These are phyloP conservation scores for Fusarium hostae DNA, from an alignment of 2,329 filamentous ascomycete genomes.

Conservation along the genomic window DNA sequence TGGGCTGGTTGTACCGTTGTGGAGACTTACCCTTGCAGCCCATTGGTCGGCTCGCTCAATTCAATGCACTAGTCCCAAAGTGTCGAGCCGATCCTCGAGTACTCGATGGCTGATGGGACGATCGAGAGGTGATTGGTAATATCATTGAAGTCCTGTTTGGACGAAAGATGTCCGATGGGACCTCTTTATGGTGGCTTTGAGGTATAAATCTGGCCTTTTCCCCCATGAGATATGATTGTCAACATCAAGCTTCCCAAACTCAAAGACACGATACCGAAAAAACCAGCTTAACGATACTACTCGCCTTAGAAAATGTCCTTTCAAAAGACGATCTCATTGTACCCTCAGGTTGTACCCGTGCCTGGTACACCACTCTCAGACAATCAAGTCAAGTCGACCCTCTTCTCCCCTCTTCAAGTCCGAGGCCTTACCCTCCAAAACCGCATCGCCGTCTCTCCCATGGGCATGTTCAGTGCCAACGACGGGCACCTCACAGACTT, in stretches of 20 bases:
- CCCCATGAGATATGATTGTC: fast-evolving
- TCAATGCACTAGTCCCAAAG: background rate
- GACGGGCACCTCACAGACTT: background rate
- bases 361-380: background rate
- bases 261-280: fast-evolving
- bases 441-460: background rate
- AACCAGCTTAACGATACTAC: fast-evolving
- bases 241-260: background rate
- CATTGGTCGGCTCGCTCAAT: background rate
- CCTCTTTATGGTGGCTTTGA: fast-evolving
- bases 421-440: background rate
- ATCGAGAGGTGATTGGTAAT: background rate
- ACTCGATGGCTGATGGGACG: no score
- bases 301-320: background rate
- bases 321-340: fast-evolving
- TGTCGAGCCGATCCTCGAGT: background rate
- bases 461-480: background rate
- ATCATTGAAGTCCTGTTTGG: fast-evolving
- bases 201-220: background rate
- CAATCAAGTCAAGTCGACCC: fast-evolving
- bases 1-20: fast-evolving
- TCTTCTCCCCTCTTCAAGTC: background rate
- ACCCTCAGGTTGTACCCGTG: fast-evolving
- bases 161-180: fast-evolving
- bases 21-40: fast-evolving